Conservation (phyloP, 495 filamentous ascomycete genomes). For the Chaetomium fimeti region DNA sequence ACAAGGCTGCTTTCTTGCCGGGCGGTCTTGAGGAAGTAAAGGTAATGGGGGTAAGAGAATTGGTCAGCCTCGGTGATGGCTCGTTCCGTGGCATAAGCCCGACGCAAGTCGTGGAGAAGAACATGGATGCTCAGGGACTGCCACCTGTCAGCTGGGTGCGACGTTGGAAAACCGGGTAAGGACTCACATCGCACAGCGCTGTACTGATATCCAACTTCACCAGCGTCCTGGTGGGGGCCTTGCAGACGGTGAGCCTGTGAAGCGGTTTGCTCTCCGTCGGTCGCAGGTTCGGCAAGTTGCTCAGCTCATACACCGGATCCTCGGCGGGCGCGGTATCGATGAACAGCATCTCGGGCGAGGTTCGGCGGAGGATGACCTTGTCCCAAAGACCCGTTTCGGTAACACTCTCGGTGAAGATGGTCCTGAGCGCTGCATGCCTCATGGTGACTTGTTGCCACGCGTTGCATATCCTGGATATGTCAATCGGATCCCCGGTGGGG, state of each 20-base stretch:
- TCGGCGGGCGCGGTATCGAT: constrained; percentile 44
- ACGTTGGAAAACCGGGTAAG: too few relatives aligned
- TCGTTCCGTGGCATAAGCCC: constrained; percentile 41
- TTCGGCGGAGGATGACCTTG: constrained; percentile 42
- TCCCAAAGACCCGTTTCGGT: constrained; percentile 43
- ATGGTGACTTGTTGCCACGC: constrained; percentile 46
- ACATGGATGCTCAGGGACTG: constrained; percentile 43
- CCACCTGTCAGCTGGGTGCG: background rate
- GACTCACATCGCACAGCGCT: constrained; percentile 44
- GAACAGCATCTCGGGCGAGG: constrained; percentile 50
- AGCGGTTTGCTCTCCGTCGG: constrained; percentile 41
- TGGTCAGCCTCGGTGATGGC: constrained; percentile 31
- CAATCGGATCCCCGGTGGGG: constrained; percentile 39
- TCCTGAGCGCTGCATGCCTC: constrained; percentile 43
- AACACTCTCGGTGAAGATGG: constrained; percentile 46
- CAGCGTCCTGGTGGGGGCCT: constrained; percentile 42
- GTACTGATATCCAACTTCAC: constrained; percentile 49
- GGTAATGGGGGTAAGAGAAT: constrained; percentile 43
- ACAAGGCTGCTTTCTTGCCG: constrained; percentile 37
- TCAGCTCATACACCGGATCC: constrained; percentile 43
- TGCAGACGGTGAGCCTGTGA: constrained; percentile 48
- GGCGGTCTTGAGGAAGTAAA: constrained; percentile 37
- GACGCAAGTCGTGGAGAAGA: constrained; percentile 44
- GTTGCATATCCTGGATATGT: constrained; percentile 44
- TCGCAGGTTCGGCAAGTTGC: constrained; percentile 40